Conservation (phyloP, 805 yeast genomes). For the Pichia cabralensis region DNA sequence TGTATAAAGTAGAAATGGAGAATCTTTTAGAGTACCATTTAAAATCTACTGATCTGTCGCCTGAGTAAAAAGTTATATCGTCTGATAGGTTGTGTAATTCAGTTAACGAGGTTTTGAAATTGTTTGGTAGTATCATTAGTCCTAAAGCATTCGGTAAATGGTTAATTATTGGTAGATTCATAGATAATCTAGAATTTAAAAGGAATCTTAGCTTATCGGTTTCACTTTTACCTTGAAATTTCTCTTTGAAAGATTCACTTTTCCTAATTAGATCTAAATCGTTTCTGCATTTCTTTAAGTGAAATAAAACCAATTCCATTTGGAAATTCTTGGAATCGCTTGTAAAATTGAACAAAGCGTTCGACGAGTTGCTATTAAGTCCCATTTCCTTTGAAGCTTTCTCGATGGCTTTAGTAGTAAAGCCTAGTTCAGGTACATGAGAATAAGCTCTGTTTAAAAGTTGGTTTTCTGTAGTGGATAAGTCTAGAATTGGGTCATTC, state of each 20-base stretch:
- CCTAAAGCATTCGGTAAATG: conserved; percentile 45
- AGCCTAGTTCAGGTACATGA: conserved; percentile 37
- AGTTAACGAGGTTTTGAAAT: conserved; percentile 43
- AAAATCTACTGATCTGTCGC: conserved; percentile 70
- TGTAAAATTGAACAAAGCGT: conserved; percentile 30
- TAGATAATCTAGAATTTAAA: conserved; percentile 37
- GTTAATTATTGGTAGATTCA: conserved; percentile 38
- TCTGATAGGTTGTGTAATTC: conserved; percentile 73
- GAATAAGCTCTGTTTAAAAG: conserved; percentile 25
- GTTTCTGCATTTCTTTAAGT: conserved; percentile 36
- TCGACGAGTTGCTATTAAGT: conserved; percentile 31
- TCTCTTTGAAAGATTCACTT: conserved; percentile 17
- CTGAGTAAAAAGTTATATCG: conserved; percentile 72
- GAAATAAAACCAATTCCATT: conserved; percentile 35
- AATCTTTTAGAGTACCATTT: conserved; percentile 90
- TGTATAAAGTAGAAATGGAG: conserved; percentile 58
- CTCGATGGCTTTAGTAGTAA: conserved; percentile 30
- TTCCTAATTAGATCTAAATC: conserved; percentile 21
- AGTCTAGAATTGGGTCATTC: conserved; percentile 26
- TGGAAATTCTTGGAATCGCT: conserved; percentile 22
- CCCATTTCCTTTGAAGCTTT: conserved; percentile 34
- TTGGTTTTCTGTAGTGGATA: conserved; percentile 28
- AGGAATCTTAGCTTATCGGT: conserved; percentile 21
- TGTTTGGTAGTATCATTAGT: conserved; percentile 54
- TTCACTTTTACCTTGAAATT: conserved; percentile 18